Conservation (phyloP, 148 eudicot species). For the Rheum nobile region DNA sequence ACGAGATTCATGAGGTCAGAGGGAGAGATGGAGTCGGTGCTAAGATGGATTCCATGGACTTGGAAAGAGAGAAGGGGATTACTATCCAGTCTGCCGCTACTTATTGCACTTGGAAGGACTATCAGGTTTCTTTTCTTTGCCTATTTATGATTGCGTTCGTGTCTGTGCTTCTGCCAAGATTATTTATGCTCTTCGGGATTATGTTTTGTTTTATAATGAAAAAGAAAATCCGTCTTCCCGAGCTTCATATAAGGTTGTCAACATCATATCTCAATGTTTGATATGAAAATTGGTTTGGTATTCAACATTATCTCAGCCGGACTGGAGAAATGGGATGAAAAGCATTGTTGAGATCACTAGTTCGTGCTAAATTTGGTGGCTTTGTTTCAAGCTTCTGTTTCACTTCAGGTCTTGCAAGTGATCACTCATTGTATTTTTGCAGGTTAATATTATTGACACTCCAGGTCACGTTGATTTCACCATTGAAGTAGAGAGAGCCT, state of each 20-base stretch:
- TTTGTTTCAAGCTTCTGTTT: background rate
- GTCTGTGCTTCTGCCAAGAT: background rate
- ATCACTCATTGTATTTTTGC: constrained; percentile 11
- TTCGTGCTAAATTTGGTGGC: background rate
- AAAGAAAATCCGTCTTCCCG: too few relatives aligned
- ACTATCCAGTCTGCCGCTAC: constrained; percentile 96
- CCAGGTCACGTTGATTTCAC: constrained; percentile 99
- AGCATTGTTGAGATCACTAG: background rate
- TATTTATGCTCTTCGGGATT: background rate
- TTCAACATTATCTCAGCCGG: background rate
- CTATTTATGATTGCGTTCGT: background rate
- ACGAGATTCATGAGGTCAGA: constrained; percentile 92
- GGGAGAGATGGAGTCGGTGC: constrained; percentile 93
- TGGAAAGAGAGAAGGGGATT: constrained; percentile 95
- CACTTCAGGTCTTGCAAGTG: background rate
- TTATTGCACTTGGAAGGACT: constrained; percentile 87
- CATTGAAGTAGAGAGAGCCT: constrained; percentile 97
- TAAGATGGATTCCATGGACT: constrained; percentile 97
- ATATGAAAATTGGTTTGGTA: background rate
- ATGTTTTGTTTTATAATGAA: background rate
- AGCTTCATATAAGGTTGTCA: too few relatives aligned
- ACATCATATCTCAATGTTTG: background rate
- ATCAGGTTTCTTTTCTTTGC: constrained; percentile 30
- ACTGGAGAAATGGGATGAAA: background rate
- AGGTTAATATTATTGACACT: constrained; percentile 96